A percentile compares a stretch with the other conserved stretches of the same genome.
These are phyloP conservation scores for Talaromyces sp. DNA, from an alignment of 2,329 filamentous ascomycete species.

Conservation along the genomic window DNA sequence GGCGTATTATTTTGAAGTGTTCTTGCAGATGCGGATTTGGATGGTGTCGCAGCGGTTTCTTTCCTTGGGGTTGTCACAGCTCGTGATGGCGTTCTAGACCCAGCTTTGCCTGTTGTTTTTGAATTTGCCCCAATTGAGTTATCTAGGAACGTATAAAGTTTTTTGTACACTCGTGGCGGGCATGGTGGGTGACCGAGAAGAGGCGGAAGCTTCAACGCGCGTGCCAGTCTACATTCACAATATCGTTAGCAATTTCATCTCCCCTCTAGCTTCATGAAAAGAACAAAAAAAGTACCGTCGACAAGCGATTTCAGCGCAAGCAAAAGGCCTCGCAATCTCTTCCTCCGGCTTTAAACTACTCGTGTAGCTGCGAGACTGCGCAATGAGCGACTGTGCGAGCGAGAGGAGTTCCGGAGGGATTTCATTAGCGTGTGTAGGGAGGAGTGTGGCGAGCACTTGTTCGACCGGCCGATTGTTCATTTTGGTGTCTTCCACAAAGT, in stretches of 20 bases:
- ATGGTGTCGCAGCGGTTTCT: background rate
- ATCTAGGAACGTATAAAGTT: conserved; percentile 76
- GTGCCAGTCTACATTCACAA: conserved; percentile 60
- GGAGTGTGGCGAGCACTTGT: conserved; percentile 65
- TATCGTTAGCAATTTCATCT: background rate
- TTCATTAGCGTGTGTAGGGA: conserved; percentile 66
- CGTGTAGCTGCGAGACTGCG: conserved; percentile 74
- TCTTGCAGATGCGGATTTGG: conserved; percentile 13
- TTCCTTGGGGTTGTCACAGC: conserved; percentile 8
- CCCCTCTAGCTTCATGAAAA: background rate
- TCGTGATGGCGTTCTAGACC: conserved; percentile 6
- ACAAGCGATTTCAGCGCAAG: conserved; percentile 85
- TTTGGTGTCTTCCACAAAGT: background rate
- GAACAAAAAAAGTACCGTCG: conserved; percentile 56
- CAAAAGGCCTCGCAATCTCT: conserved; percentile 79
- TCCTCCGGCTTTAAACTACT: conserved; percentile 77
- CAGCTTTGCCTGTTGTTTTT: conserved; percentile 11
- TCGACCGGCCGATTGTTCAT: conserved; percentile 73
- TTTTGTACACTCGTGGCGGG: conserved; percentile 75
- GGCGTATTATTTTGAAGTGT: conserved; percentile 17
- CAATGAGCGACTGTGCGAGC: conserved; percentile 67
- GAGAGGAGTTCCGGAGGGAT: conserved; percentile 67
- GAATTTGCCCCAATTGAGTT: conserved; percentile 52
- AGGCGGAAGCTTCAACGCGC: conserved; percentile 68
- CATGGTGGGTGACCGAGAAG: conserved; percentile 73